Base-by-base conservation (phyloP, 2,329 filamentous ascomycete genomes). In the Diaporthe destruens region DNA sequence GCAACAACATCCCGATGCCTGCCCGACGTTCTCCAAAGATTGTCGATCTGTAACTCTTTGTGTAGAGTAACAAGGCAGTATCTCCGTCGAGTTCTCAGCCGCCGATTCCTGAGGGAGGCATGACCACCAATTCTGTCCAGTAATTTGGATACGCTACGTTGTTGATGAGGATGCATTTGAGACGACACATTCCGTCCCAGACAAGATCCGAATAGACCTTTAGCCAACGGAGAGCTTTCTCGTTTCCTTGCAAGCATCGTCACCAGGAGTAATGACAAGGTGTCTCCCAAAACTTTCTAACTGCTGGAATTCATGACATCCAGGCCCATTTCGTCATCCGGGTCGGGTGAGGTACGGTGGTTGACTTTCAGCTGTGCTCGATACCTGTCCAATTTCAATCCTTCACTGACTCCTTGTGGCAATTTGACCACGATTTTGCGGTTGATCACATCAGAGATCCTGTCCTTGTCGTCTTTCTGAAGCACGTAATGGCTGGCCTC, bases 341-440 rank as follows among this genome's bases (percentile, higher is more conserved):
- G 8, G 5, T 4, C 5, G 25, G 36, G n/a, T 20, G 47, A 23
- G 6, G n/a, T 14, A 53, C 47, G 12, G 32, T 44, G 49, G n/a
- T 39, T 3, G n/a, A 66, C 44, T 9, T 25, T 53, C 47, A 66
- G 34, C 11, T 66, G 47, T 53, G 61, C 20, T 14, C 47, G 36
- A 47, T 29, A 66, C 32, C 8, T 53, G 61, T 47, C 47, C 44
- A 66, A 39, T 9, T 25, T 11, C n/a, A 66, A 34, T 39, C 23
- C 47, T 29, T 32, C n/a, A 5, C 32, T 1, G 9, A 3, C 11
- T 7, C 61, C 47, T 3, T 66, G 20, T 25, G 61, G 61, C 7
- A 66, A 14, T 32, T 53, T 53, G 47, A 66, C 47, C 14, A 66
- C 47, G 44, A 66, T 66, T 16, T 53, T 25, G 32, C 32, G 12